phyloP scores from a whole-genome alignment of 257 asterid species.

The Cruciata laevipes region DNA sequence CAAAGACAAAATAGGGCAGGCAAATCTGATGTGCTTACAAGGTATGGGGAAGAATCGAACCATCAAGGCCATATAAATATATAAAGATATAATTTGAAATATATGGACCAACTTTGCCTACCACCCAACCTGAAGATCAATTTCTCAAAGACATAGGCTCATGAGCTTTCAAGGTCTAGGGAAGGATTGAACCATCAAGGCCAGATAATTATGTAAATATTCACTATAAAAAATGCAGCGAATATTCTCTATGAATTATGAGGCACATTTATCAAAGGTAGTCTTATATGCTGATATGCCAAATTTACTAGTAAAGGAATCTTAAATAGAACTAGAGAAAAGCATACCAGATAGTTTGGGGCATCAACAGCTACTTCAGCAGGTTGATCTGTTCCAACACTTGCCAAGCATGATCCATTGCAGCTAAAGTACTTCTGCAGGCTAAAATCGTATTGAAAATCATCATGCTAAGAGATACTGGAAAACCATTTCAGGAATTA shows the following conservation, averaged over 20 bases:
- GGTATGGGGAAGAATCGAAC: not conserved
- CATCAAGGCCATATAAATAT: not conserved
- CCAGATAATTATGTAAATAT: not conserved
- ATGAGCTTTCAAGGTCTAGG: not conserved
- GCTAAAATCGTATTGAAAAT: conserved; percentile 27
- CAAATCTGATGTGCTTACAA: not conserved
- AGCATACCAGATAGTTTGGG: conserved; percentile 56
- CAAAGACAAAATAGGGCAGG: not conserved
- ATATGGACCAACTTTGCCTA: not conserved
- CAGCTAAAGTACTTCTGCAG: conserved; percentile 75
- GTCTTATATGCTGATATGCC: not conserved
- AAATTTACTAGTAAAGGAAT: not conserved
- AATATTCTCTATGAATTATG: not conserved
- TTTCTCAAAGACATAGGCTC: not conserved
- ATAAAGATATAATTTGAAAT: no score
- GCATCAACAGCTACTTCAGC: conserved; percentile 92
- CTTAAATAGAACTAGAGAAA: conserved; percentile 3
- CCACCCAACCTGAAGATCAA: not conserved
- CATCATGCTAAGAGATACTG: conserved; percentile 7
- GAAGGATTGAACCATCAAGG: not conserved
- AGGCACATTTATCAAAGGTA: not conserved
- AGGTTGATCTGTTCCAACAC: conserved; percentile 87
- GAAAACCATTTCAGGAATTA: not conserved
- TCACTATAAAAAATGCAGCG: no score
- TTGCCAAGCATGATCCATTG: conserved; percentile 66